Conservation (phyloP, 2,329 filamentous ascomycete genomes). For the Colletotrichum zoysiae region DNA sequence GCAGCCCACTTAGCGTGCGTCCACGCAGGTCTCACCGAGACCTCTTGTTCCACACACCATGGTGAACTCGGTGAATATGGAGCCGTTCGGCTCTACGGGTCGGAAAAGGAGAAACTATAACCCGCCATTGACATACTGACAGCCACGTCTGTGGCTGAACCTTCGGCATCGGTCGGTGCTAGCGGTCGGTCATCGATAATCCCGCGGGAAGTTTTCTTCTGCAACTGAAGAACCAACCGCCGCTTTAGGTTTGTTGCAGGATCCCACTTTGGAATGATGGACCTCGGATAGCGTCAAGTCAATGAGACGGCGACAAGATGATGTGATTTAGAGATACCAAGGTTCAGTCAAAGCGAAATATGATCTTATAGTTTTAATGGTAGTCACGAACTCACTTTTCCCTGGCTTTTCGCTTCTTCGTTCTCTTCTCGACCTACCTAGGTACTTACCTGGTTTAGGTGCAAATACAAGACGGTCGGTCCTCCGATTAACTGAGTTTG, state of each 20-base stretch:
- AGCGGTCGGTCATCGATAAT: slow-evolving; percentile 33
- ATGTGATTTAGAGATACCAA: not conserved
- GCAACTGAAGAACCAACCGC: slow-evolving; percentile 14
- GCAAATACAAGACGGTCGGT: no score
- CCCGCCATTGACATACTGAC: not conserved
- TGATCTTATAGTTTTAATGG: no score
- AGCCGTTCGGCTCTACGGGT: no score
- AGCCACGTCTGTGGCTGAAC: not conserved
- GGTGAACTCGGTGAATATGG: not conserved
- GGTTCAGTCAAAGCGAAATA: not conserved
- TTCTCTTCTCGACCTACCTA: no score
- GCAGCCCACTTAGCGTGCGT: slow-evolving; percentile 21
- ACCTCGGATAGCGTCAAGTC: slow-evolving; percentile 18
- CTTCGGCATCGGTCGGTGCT: slow-evolving; percentile 29
- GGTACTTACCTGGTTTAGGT: no score
- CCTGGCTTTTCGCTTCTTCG: not conserved
- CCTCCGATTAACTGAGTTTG: no score
- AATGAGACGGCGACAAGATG: not conserved
- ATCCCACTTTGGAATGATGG: slow-evolving; percentile 12
- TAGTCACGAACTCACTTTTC: not conserved
- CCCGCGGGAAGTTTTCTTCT: slow-evolving; percentile 28
- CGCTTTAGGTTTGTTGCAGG: slow-evolving; percentile 16
- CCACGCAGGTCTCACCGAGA: slow-evolving; percentile 13
- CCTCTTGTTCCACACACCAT: not conserved
- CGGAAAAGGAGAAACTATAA: not conserved